A percentile compares a stretch with the other conserved stretches of the same genome.
Conservation (phyloP, 805 yeast genomes). For the Wickerhamiella australiensis region DNA sequence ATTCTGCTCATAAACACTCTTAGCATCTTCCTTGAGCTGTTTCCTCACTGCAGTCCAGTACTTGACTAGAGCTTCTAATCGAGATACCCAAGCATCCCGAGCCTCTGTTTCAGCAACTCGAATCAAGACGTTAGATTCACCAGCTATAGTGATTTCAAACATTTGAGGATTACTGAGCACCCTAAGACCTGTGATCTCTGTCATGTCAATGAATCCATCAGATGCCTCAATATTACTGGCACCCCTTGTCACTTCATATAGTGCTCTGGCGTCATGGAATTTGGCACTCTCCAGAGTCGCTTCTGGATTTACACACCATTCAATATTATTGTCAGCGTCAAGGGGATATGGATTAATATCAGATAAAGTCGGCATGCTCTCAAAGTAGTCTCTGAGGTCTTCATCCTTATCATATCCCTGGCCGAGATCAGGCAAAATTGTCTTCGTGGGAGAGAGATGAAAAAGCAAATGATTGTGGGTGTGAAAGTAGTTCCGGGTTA, state of each 20-base stretch:
- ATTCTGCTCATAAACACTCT: neutral
- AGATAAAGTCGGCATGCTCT: slow-evolving; percentile 31
- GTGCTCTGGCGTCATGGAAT: slow-evolving; percentile 43
- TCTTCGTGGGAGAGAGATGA: slow-evolving; percentile 42
- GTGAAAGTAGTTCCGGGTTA: slow-evolving; percentile 49
- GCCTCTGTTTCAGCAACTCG: slow-evolving; percentile 7
- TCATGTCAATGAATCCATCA: slow-evolving; percentile 49
- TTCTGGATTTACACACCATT: slow-evolving; percentile 39
- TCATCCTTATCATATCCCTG: slow-evolving; percentile 21
- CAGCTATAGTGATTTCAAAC: slow-evolving; percentile 23
- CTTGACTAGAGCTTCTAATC: slow-evolving; percentile 33
- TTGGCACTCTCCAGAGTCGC: slow-evolving; percentile 35
- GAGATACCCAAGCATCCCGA: slow-evolving; percentile 56
- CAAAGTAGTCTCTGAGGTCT: slow-evolving; percentile 4
- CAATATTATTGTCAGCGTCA: slow-evolving; percentile 40
- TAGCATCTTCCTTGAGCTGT: slow-evolving; percentile 30
- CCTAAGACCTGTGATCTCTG: slow-evolving; percentile 39
- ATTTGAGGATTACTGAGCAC: slow-evolving; percentile 22
- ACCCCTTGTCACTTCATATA: slow-evolving; percentile 55
- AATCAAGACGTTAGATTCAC: slow-evolving; percentile 10
- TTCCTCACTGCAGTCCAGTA: slow-evolving; percentile 50
- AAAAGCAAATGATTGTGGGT: slow-evolving; percentile 52
- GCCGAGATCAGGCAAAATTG: slow-evolving; percentile 40
- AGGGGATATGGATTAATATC: slow-evolving; percentile 45
- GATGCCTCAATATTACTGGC: slow-evolving; percentile 44